These are phyloP conservation scores for Aureoboletus auriporus DNA, from an alignment of 768 basidiomycete genomes.

Conservation along the genomic window DNA sequence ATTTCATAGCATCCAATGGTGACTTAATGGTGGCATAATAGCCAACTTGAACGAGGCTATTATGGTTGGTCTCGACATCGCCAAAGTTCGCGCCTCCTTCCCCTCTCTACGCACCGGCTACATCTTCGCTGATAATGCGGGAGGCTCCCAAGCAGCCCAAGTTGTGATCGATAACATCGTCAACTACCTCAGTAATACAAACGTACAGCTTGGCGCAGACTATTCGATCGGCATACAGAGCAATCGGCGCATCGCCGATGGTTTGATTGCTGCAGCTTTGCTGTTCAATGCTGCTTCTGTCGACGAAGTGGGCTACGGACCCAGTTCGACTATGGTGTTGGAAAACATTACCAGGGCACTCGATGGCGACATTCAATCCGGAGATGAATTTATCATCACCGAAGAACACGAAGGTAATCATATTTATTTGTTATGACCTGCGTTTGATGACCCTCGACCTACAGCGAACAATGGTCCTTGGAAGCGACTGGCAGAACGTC, in stretches of 20 bases:
- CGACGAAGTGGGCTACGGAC: constrained; percentile 63
- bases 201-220: constrained; percentile 70
- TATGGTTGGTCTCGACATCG: constrained; percentile 39
- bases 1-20: too few species aligned
- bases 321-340: constrained; percentile 63
- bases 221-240: constrained; percentile 56
- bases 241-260: constrained; percentile 38
- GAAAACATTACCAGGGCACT: constrained; percentile 67
- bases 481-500: constrained; percentile 66
- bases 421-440: not conserved
- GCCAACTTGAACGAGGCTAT: too few species aligned
- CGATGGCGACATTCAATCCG: constrained; percentile 48
- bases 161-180: constrained; percentile 53
- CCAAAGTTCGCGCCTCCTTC: constrained; percentile 54
- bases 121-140: constrained; percentile 45
- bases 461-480: constrained; percentile 73
- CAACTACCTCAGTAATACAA: constrained; percentile 68
- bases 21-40: too few species aligned
- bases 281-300: constrained; percentile 3
- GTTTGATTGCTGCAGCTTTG: too few species aligned
- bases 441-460: not conserved
- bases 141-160: constrained; percentile 55
- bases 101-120: constrained; percentile 57
- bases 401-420: constrained; percentile 72
- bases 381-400: constrained; percentile 76